A percentile compares a stretch with the other conserved stretches of the same genome.
phyloP scores from a whole-genome alignment of 306 rosid genomes.

The Canavalia ensiformis region DNA sequence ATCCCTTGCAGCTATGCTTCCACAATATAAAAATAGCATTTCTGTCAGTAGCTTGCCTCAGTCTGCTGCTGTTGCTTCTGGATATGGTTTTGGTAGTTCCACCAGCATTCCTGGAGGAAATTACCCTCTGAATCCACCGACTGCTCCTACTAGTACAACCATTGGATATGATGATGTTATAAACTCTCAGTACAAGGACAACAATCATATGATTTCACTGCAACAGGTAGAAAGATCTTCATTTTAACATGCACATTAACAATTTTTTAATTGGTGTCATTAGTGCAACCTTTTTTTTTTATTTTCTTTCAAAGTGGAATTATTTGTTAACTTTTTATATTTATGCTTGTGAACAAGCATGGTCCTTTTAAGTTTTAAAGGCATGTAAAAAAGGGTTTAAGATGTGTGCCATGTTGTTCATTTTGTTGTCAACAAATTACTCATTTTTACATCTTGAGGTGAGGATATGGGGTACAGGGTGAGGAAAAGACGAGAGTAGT shows the following conservation, averaged over 20 bases:
- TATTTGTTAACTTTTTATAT: not conserved
- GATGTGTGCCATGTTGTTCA: slow-evolving; percentile 13
- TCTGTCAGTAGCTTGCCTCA: slow-evolving; percentile 98
- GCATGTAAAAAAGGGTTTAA: not conserved
- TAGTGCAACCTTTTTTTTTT: not conserved
- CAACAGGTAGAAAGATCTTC: slow-evolving; percentile 75
- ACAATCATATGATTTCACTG: slow-evolving; percentile 84
- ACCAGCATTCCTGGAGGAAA: slow-evolving; percentile 93
- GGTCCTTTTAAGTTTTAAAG: not conserved
- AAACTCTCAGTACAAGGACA: slow-evolving; percentile 91
- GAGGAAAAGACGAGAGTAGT: slow-evolving; percentile 1
- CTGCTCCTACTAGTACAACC: slow-evolving; percentile 82
- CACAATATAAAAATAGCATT: slow-evolving; percentile 93
- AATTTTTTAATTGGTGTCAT: not conserved
- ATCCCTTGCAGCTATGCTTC: slow-evolving; percentile 92
- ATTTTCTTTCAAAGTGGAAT: not conserved
- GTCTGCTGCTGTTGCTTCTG: slow-evolving; percentile 86
- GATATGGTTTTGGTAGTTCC: slow-evolving; percentile 93
- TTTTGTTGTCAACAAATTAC: not conserved
- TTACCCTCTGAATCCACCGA: slow-evolving; percentile 77
- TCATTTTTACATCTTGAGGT: not conserved
- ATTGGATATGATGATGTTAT: slow-evolving; percentile 86
- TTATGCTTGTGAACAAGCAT: not conserved
- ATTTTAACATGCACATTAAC: not conserved
- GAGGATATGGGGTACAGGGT: not conserved